A percentile compares a stretch with the other conserved stretches of the same genome.
phyloP scores from a whole-genome alignment of 306 rosid species.

The Citrullus mucosospermus region DNA sequence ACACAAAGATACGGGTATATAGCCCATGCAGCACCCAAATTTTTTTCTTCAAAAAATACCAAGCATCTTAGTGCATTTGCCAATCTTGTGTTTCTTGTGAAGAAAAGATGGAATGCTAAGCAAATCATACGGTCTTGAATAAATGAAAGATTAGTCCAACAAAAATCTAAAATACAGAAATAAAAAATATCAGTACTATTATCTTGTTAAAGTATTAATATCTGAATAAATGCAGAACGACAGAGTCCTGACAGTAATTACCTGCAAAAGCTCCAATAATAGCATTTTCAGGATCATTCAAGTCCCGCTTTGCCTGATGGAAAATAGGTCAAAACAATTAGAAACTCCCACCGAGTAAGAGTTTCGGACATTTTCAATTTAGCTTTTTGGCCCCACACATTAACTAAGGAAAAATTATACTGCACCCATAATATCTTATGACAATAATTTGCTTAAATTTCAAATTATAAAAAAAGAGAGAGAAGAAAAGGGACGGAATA shows the following conservation, averaged over 20 bases:
- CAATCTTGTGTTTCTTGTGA: too few species aligned
- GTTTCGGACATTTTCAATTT: neutral
- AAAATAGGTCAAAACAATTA: slow-evolving; percentile 11
- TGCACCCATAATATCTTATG: neutral
- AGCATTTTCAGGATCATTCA: slow-evolving; percentile 87
- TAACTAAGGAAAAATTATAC: neutral
- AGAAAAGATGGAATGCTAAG: neutral
- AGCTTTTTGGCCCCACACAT: neutral
- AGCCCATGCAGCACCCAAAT: too few species aligned
- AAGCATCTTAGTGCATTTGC: neutral
- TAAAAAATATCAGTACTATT: neutral
- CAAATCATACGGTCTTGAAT: neutral
- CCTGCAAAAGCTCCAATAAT: slow-evolving; percentile 95
- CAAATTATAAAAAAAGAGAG: neutral
- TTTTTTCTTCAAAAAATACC: neutral
- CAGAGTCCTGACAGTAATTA: slow-evolving; percentile 15
- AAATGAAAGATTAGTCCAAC: neutral
- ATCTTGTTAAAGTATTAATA: neutral
- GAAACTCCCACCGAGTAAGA: neutral
- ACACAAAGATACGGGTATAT: too few species aligned
- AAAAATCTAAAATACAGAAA: neutral
- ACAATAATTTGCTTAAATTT: neutral
- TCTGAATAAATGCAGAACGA: neutral
- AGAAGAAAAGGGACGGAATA: neutral
- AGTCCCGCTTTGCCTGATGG: slow-evolving; percentile 65